These are phyloP conservation scores for Phycomyces nitens DNA, from an alignment of 192 early-diverging fungal species.

Conservation along the genomic window DNA sequence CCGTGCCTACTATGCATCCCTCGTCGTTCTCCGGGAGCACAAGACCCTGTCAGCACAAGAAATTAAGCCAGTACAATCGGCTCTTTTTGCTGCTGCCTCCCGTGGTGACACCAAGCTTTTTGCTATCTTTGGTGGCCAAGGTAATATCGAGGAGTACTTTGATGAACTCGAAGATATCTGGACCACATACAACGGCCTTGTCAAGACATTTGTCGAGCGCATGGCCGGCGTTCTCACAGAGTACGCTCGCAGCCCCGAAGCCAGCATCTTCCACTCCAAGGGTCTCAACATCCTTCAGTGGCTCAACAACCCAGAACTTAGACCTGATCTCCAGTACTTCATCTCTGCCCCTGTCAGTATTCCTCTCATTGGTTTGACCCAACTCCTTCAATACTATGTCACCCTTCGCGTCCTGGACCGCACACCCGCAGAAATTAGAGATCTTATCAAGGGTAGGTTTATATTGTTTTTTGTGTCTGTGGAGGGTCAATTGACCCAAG, in stretches of 20 bases:
- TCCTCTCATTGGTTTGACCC: slow-evolving; percentile 88
- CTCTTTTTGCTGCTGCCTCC: slow-evolving; percentile 66
- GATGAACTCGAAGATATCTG: slow-evolving; percentile 80
- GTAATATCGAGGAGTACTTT: slow-evolving; percentile 93
- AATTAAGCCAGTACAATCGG: slow-evolving; percentile 47
- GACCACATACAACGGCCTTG: slow-evolving; percentile 73
- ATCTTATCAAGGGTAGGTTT: slow-evolving; percentile 50
- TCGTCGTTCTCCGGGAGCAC: slow-evolving; percentile 57
- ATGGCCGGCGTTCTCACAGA: slow-evolving; percentile 68
- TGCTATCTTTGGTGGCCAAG: slow-evolving; percentile 95
- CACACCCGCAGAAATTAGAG: slow-evolving; percentile 55
- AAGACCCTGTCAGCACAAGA: slow-evolving; percentile 35
- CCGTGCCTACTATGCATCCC: slow-evolving; percentile 75
- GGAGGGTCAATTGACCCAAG: background rate
- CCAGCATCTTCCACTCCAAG: slow-evolving; percentile 67
- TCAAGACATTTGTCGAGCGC: slow-evolving; percentile 71
- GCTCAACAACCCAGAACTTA: slow-evolving; percentile 72
- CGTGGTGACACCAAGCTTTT: slow-evolving; percentile 61
- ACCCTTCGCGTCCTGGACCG: slow-evolving; percentile 66
- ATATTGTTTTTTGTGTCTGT: background rate
- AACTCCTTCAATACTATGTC: slow-evolving; percentile 86
- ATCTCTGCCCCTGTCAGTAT: slow-evolving; percentile 77
- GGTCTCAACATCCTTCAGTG: slow-evolving; percentile 83
- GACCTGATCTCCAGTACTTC: slow-evolving; percentile 77
- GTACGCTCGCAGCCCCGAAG: slow-evolving; percentile 57